Evolutionary conservation across 371 early-diverging fungal species (phyloP).

Genomic region (Syncephalastrum racemosum): DNA sequence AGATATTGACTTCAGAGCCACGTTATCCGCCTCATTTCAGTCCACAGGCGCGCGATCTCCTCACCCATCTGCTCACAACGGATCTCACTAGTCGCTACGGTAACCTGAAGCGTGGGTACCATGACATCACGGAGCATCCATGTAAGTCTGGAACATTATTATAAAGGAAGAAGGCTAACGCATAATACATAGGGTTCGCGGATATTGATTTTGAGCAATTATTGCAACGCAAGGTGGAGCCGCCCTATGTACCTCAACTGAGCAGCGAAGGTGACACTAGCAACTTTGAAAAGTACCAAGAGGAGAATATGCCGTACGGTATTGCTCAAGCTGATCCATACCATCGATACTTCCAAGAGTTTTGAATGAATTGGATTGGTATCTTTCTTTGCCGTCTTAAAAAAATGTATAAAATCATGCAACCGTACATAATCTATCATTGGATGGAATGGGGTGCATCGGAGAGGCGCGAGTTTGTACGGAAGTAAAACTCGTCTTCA

Average conservation of each 20-base stretch:
- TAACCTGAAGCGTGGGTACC: constrained; percentile 80
- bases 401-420: too few species aligned
- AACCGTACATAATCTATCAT: too few species aligned
- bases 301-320: constrained; percentile 65
- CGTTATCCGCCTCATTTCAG: constrained; percentile 86
- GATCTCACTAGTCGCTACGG: constrained; percentile 91
- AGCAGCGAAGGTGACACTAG: constrained; percentile 85
- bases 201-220: constrained; percentile 89
- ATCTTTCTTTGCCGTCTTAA: too few species aligned
- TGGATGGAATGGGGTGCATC: too few species aligned
- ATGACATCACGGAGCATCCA: constrained; percentile 78
- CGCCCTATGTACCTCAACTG: constrained; percentile 86
- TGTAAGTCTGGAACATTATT: constrained; percentile 47
- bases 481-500: too few species aligned
- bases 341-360: constrained; percentile 28
- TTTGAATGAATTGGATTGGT: constrained; percentile 10
- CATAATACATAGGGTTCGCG: constrained; percentile 65
- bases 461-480: too few species aligned
- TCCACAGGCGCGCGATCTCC: constrained; percentile 80
- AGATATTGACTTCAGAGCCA: constrained; percentile 82
- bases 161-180: constrained; percentile 11
- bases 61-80: constrained; percentile 80
- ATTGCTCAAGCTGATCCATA: constrained; percentile 25
- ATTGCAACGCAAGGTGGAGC: constrained; percentile 64
- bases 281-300: constrained; percentile 92